phyloP scores from a whole-genome alignment of 2,329 filamentous ascomycete genomes.

The Cytospora chrysosperma region DNA sequence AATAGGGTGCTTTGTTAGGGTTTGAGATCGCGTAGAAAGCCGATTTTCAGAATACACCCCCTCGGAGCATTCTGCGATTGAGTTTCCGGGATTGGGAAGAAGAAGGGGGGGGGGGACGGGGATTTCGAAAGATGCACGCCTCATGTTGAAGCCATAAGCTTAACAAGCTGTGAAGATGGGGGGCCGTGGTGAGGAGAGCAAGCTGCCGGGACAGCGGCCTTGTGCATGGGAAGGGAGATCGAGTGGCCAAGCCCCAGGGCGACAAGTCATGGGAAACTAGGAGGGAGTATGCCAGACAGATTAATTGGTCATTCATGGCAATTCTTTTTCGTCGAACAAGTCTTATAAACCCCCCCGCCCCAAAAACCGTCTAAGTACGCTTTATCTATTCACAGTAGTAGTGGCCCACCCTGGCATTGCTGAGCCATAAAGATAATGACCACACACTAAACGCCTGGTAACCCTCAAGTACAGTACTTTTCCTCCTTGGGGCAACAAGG shows the following conservation, averaged over 20 bases:
- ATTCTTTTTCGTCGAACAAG: neutral
- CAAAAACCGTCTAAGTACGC: slow-evolving; percentile 8
- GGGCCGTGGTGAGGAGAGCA: neutral
- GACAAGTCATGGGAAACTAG: neutral
- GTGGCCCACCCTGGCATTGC: neutral
- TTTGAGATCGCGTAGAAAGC: slow-evolving; percentile 11
- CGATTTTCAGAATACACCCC: slow-evolving; percentile 3
- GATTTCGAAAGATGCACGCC: neutral
- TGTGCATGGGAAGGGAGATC: neutral
- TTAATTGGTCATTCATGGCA: slow-evolving; percentile 5
- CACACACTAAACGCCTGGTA: slow-evolving; percentile 15
- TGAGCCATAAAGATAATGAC: slow-evolving; percentile 7
- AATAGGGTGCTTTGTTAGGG: slow-evolving; percentile 10
- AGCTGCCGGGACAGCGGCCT: neutral
- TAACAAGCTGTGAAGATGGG: neutral
- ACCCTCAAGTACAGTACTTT: slow-evolving; percentile 7
- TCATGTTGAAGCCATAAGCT: neutral
- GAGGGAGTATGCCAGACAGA: neutral
- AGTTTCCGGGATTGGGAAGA: slow-evolving; percentile 10
- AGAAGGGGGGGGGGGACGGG: neutral
- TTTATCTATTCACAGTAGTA: slow-evolving; percentile 5
- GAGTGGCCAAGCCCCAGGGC: neutral
- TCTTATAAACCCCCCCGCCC: neutral
- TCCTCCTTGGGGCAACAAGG: neutral
- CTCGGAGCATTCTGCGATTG: slow-evolving; percentile 9